Evolutionary conservation across 192 early-diverging fungal species (phyloP).

Genomic region (Podila epicladia): DNA sequence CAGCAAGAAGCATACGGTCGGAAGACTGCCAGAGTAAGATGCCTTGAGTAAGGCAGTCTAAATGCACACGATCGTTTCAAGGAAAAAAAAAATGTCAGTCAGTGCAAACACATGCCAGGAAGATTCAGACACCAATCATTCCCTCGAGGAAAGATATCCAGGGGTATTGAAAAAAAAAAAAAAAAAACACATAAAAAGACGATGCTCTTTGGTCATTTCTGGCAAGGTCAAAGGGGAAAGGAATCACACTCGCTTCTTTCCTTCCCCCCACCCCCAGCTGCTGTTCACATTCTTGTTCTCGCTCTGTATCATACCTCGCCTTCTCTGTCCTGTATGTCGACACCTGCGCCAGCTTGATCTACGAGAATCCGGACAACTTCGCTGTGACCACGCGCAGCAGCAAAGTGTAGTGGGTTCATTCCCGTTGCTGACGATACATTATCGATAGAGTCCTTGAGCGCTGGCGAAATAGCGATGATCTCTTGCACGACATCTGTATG

Average conservation of each 20-base stretch:
- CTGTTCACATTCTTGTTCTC: too few relatives aligned
- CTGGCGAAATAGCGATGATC: slow-evolving; percentile 41
- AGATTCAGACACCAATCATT: not conserved
- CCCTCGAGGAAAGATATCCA: too few relatives aligned
- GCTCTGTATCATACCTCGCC: slow-evolving; percentile 61
- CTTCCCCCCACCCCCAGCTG: too few relatives aligned
- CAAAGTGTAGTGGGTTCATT: slow-evolving; percentile 68
- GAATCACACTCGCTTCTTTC: not conserved
- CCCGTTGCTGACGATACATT: slow-evolving; percentile 62
- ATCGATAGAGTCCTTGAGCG: slow-evolving; percentile 57
- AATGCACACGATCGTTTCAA: too few relatives aligned
- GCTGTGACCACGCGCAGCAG: slow-evolving; percentile 66
- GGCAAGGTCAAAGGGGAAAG: not conserved
- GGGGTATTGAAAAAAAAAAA: not conserved
- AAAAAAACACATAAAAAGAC: slow-evolving; percentile 1
- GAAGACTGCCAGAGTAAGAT: slow-evolving; percentile 69
- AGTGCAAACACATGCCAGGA: not conserved
- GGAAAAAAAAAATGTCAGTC: not conserved
- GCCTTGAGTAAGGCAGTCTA: slow-evolving; percentile 82
- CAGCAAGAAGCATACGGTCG: slow-evolving; percentile 69
- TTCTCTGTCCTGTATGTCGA: slow-evolving; percentile 71
- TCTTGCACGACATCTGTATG: slow-evolving; percentile 48
- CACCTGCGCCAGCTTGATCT: slow-evolving; percentile 64
- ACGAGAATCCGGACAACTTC: slow-evolving; percentile 65
- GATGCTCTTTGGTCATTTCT: not conserved